Base-by-base conservation (phyloP, 2,329 filamentous ascomycete genomes). In the Kalmusia sp. region DNA sequence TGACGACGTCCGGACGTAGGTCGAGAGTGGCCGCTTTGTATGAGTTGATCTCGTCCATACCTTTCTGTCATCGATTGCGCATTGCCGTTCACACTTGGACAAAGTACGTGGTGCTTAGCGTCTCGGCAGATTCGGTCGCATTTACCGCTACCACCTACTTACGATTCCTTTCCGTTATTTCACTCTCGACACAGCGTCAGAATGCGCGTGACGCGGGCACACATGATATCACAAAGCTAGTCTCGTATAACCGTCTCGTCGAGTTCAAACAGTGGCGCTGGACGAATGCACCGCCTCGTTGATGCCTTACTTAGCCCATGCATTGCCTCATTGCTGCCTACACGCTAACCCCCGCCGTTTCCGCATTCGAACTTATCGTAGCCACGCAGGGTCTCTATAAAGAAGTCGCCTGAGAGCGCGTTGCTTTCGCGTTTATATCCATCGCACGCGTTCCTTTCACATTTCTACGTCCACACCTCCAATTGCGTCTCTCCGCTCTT, bases 1-100 rank as follows among this genome's bases (percentile, higher is more conserved):
- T 87, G n/a, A 92, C 80, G 68, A 90, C 93, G 65, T 89, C 91
- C 1, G 90, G 90, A 3, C 90, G 90, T 0, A 90, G 78, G 47
- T 90, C 84, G 17, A 92, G 76, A 4, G 72, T 79, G 25, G 84
- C 65, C 3, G 83, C 84, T 44, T 75, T 70, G 27, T 81, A 70
- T 6, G 84, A 82, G 7, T 55, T 34, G 46, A 79, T 71, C 22
- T 62, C 61, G 14, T 69, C 45, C 73, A 75, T 75, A 15, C 25
- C 35, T 31, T 38, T 50, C 38, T 24, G 19, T 8, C 14, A n/a
- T n/a, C n/a, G n/a, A n/a, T n/a, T 28, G 15, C 3, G 11, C 7
- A 8, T 22, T 21, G 27, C 33, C 12, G 25, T 21, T n/a, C 21
- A 6, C 30, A 33, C 45, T 47, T 33, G 22, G 21, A 55, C 49